These are phyloP conservation scores for Gnaphalium uliginosum DNA, from an alignment of 129 eudicot genomes.

Conservation along the genomic window DNA sequence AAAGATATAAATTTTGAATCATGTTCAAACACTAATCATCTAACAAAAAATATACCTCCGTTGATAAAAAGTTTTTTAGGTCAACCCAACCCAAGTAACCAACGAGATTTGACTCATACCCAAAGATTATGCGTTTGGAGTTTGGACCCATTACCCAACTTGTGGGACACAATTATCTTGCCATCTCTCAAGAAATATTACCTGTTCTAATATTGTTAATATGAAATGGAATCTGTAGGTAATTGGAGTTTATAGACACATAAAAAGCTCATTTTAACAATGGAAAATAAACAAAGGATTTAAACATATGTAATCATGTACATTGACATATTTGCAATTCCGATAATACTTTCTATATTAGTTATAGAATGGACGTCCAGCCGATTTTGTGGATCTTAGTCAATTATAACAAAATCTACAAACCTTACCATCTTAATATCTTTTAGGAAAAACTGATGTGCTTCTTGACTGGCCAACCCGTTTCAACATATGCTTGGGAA, in stretches of 20 bases:
- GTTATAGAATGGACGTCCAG: neutral
- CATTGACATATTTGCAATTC: neutral
- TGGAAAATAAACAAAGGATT: neutral
- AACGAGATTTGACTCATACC: neutral
- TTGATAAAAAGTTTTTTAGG: neutral
- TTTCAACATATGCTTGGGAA: constrained; percentile 61
- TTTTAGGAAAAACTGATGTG: constrained; percentile 39
- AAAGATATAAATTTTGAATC: neutral
- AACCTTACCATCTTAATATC: constrained; percentile 1
- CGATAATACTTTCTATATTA: neutral
- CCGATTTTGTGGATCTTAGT: neutral
- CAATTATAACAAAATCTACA: neutral
- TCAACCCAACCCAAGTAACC: neutral
- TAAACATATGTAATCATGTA: neutral
- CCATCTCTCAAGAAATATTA: neutral
- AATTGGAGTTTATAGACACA: too few relatives aligned
- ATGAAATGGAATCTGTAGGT: too few relatives aligned
- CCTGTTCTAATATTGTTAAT: too few relatives aligned
- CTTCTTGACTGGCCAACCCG: constrained; percentile 56
- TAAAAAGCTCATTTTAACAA: neutral
- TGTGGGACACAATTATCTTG: neutral
- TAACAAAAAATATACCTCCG: neutral
- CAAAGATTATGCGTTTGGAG: neutral
- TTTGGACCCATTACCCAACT: neutral
- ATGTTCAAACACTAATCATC: neutral